These are phyloP conservation scores for Psilocybe cubensis DNA, from an alignment of 768 basidiomycete genomes.

Conservation along the genomic window DNA sequence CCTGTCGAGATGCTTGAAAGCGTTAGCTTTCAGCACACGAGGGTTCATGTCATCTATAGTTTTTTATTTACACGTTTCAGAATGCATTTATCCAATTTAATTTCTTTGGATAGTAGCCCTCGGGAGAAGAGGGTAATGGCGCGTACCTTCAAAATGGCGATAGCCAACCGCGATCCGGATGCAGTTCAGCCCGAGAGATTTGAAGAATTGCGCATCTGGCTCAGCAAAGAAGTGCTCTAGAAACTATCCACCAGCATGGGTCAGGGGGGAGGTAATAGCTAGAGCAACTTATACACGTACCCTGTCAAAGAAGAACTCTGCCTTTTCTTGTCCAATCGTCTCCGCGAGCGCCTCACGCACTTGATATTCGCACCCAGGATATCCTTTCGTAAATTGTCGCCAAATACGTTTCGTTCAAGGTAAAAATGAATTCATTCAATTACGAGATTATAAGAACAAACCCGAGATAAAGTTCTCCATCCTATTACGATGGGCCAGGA, in stretches of 20 bases:
- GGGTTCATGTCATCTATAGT: slow-evolving; percentile 77
- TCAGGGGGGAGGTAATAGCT: not conserved
- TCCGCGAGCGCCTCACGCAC: slow-evolving; percentile 69
- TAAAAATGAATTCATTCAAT: no score
- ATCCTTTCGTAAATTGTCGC: slow-evolving; percentile 45
- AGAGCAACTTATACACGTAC: slow-evolving; percentile 33
- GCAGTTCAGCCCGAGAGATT: slow-evolving; percentile 77
- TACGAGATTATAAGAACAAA: no score
- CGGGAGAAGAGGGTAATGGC: not conserved
- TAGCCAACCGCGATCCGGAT: slow-evolving; percentile 79
- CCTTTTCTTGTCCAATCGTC: slow-evolving; percentile 66
- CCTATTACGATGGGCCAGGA: slow-evolving; percentile 33
- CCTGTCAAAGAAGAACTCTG: slow-evolving; percentile 83
- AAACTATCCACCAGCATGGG: slow-evolving; percentile 47
- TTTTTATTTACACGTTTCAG: not conserved
- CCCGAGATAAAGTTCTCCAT: slow-evolving; percentile 82
- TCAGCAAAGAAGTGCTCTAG: slow-evolving; percentile 83
- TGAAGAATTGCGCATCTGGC: slow-evolving; percentile 74
- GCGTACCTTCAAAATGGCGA: slow-evolving; percentile 63
- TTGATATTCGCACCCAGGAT: slow-evolving; percentile 82
- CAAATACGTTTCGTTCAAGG: not conserved
- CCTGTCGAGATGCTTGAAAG: slow-evolving; percentile 85
- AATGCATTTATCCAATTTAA: no score
- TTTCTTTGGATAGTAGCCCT: no score
- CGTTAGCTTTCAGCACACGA: slow-evolving; percentile 71